Percentiles rank a stretch among this genome's conserved stretches.
These are phyloP conservation scores for Ascocoryne sarcoides DNA, from an alignment of 2,329 filamentous ascomycete species.

Conservation along the genomic window DNA sequence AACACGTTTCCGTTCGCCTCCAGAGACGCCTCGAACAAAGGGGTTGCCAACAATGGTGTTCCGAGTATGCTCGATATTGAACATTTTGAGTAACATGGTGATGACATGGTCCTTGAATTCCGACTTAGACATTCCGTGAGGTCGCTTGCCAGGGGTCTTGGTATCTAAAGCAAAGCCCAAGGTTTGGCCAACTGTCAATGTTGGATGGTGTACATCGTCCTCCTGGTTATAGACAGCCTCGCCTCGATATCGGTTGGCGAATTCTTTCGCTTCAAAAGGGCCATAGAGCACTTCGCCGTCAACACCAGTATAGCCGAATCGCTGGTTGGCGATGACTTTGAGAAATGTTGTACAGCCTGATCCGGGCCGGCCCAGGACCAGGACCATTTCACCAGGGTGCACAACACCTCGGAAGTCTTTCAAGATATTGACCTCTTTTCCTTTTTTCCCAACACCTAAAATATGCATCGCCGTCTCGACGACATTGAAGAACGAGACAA, in stretches of 20 bases:
- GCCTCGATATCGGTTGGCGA: conserved; percentile 63
- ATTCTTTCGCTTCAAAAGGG: conserved; percentile 61
- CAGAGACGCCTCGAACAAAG: conserved; percentile 72
- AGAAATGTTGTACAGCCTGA: conserved; percentile 46
- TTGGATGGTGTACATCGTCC: conserved; percentile 76
- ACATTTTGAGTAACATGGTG: conserved; percentile 73
- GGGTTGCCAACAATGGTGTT: conserved; percentile 79
- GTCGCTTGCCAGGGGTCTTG: conserved; percentile 74
- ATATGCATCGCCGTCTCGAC: conserved; percentile 54
- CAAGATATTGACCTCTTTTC: conserved; percentile 63
- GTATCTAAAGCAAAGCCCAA: conserved; percentile 77
- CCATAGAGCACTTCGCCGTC: conserved; percentile 69
- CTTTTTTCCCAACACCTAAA: conserved; percentile 58
- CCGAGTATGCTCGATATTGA: conserved; percentile 84
- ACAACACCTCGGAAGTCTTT: conserved; percentile 62
- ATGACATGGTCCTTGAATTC: conserved; percentile 73
- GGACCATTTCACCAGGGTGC: conserved; percentile 74
- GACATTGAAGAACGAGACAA: conserved; percentile 65
- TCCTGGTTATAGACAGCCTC: conserved; percentile 83
- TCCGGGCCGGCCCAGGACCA: conserved; percentile 28
- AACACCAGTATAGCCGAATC: conserved; percentile 50
- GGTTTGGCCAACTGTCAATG: conserved; percentile 80
- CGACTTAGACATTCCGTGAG: conserved; percentile 59
- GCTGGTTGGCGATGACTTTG: conserved; percentile 44
- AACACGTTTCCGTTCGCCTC: conserved; percentile 73